Conservation (phyloP, 352 stramenopile species). For the Globisporangium echinulatum region DNA sequence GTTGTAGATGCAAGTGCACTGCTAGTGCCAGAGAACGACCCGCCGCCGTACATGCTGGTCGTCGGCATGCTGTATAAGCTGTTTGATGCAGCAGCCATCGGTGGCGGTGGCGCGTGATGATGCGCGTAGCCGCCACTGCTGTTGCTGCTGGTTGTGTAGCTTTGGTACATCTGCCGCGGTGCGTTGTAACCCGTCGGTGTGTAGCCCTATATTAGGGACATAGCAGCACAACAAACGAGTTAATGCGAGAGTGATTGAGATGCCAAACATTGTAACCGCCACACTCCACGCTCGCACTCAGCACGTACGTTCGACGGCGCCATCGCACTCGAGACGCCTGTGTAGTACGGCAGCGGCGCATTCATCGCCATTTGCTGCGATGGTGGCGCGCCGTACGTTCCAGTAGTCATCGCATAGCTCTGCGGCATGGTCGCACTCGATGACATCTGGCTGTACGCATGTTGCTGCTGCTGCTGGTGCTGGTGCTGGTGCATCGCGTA, state of each 20-base stretch:
- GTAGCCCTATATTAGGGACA: background rate
- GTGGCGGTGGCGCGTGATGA: background rate
- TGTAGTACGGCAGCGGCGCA: slow-evolving; percentile 10
- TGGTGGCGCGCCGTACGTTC: slow-evolving; percentile 1
- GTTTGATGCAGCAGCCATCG: slow-evolving; percentile 14
- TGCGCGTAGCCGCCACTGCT: background rate
- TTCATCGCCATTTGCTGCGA: slow-evolving; percentile 11
- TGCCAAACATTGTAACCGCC: too few species aligned
- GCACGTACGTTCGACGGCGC: slow-evolving; percentile 3
- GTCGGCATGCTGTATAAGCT: slow-evolving; percentile 24
- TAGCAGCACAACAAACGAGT: too few species aligned
- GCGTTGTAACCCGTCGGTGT: slow-evolving; percentile 4
- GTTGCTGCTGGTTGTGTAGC: background rate
- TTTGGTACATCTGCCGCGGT: slow-evolving; percentile 11
- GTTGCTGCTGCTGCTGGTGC: slow-evolving; percentile 26
- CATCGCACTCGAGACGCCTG: slow-evolving; percentile 8
- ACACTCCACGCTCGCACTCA: background rate
- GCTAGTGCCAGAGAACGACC: slow-evolving; percentile 5
- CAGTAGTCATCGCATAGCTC: slow-evolving; percentile 43
- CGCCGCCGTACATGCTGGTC: slow-evolving; percentile 12
- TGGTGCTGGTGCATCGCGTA: slow-evolving; percentile 8
- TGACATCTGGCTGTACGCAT: slow-evolving; percentile 37
- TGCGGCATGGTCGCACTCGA: slow-evolving; percentile 20
- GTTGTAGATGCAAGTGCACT: slow-evolving; percentile 3
- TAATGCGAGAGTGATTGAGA: too few species aligned